A percentile compares a stretch with the other conserved stretches of the same genome.
Evolutionary conservation across 306 rosid species (phyloP).

Genomic region (Adenanthera pavonina): DNA sequence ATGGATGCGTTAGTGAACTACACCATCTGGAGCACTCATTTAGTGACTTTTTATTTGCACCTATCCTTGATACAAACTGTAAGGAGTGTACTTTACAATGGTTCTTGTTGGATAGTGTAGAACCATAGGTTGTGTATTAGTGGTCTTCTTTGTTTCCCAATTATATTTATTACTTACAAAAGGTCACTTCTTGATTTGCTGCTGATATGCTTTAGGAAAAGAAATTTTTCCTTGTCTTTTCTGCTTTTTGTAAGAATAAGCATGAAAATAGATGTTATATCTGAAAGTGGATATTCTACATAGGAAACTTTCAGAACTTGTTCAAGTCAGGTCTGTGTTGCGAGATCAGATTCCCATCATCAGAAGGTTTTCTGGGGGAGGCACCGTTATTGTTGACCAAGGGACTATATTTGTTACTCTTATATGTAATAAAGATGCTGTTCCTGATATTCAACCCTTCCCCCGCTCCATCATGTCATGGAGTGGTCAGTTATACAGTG

Average conservation of each 20-base stretch:
- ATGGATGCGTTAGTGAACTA: not conserved
- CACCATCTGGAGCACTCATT: not conserved
- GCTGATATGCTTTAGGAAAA: not conserved
- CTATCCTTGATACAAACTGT: not conserved
- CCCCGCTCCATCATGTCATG: conserved; percentile 91
- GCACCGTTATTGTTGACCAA: conserved; percentile 85
- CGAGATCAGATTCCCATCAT: conserved; percentile 77
- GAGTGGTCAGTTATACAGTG: conserved; percentile 73
- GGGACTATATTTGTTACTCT: conserved; percentile 81
- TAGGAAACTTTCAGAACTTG: conserved; percentile 32
- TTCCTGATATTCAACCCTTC: conserved; percentile 74
- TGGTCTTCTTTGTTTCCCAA: not conserved
- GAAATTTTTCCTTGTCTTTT: not conserved
- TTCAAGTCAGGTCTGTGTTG: conserved; percentile 61
- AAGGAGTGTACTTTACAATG: not conserved
- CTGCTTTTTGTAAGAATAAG: not conserved
- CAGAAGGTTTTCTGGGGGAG: conserved; percentile 95
- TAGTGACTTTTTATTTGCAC: not conserved
- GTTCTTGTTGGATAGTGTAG: not conserved
- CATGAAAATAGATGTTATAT: not conserved
- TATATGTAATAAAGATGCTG: conserved; percentile 87
- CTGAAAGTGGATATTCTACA: conserved; percentile 15
- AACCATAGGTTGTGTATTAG: not conserved
- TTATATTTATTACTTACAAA: not conserved
- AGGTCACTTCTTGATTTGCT: not conserved